Base-by-base conservation (phyloP, 768 basidiomycete genomes). In the Lentinula aciculospora region DNA sequence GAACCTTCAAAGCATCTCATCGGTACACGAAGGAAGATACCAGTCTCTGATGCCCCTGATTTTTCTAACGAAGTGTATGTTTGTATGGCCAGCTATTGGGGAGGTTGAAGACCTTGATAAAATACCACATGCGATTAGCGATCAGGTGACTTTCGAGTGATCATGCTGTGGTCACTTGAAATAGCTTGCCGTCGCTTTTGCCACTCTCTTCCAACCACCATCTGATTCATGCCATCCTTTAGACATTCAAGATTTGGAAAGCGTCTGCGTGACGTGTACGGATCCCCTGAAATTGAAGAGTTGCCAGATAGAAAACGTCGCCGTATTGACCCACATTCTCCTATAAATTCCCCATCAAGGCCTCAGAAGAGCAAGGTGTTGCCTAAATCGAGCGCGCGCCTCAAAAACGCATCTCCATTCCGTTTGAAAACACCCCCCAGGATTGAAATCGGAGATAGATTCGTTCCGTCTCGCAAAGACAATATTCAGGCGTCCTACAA, bases 181-280 rank as follows among this genome's bases (percentile, higher is more conserved):
- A n/a, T n/a, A n/a, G n/a, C n/a, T n/a, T n/a, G n/a, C n/a, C n/a
- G n/a, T n/a, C n/a, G n/a, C n/a, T n/a, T n/a, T n/a, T n/a, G n/a
- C n/a, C 31, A 32, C 31, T 32, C 31, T 32, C 31, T 32, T 12
- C 31, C 31, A 32, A 32, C 31, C 6, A 32, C 31, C 31, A 32
- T 1, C 31, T 32, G 31, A 6, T 32, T 6, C 12, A 89, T 89
- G 87, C 84, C 87, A 57, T 81, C 82, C 55, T 80, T 91, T 72
- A 88, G 87, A 76, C 89, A 91, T 71, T 89, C 89, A 65, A 86
- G 85, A 0, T 92, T 89, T 71, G 89, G 88, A 36, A 92, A 91
- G 67, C 83, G 89, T 12, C 77, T 92, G 15, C 83, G 88, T 37
- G 86, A 85, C 10, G 78, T 83, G 4, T 83, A 86, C 60, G 76